Evolutionary conservation across 225 moss, liverwort and hornwort species (phyloP), one percentile per base, ranked within the genome.

Genomic region (Sphagnum contortum): DNA sequence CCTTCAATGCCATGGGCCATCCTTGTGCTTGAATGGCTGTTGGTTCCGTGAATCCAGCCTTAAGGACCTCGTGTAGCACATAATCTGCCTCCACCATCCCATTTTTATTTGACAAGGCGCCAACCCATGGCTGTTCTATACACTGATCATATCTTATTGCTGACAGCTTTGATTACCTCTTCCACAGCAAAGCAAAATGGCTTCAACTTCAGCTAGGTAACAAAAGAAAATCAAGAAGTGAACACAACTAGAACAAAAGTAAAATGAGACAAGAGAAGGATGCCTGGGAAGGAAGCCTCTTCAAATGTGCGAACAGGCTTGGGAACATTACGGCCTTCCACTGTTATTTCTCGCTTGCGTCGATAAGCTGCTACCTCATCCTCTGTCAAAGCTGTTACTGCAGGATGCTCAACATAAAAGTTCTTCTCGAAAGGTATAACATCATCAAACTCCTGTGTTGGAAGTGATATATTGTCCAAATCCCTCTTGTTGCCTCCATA

Each of bases 1-100:
- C 92, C 73, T 92, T 92, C 77, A 92, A 75, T 3, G 92, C 92
- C 92, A 92, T 92, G 14, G 92, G 92, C 92, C 92, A 92, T 44
- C 92, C 92, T 80, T 92, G 92, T 6, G 92, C 85, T 74, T 92
- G 92, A 72, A 92, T 92, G 66, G 92, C 92, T 44, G 92, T 92
- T 63, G 92, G 92, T 57, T 82, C 92, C 44, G 92, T 89, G 63
- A 92, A 92, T 6, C 92, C 92, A 64, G 92, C 92, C 69, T 92
- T 92, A 9, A 92, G 73, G 60, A 92, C 89, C 75, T 92, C 92
- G 60, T 89, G 92, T 13, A 92, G 74, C 53, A 92, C 92, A 76
- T 92, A 92, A 74, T 92, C 92, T 92, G 83, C 49, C 48, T 56
- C 66, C 61, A 29, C 29, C 29, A 29, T 29, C 29, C 29, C 29